Conservation (phyloP, 768 basidiomycete genomes). For the Lentinula guzmanii region DNA sequence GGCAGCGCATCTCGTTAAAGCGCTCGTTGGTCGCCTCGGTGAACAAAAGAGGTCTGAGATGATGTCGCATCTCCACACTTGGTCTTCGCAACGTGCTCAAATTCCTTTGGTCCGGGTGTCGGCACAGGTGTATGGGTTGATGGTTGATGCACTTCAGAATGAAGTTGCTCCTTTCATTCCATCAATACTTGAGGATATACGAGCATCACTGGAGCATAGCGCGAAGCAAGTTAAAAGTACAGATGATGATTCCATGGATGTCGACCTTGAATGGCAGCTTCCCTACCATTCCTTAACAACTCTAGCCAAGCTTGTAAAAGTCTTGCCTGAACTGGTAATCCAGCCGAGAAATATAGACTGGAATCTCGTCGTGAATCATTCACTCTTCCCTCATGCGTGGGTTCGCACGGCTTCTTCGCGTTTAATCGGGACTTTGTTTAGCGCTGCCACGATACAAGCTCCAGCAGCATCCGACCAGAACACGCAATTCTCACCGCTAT, state of each 20-base stretch:
- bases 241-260: conserved; percentile 37
- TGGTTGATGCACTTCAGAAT: conserved; percentile 60
- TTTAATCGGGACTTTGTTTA: conserved; percentile 67
- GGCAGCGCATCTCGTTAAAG: conserved; percentile 79
- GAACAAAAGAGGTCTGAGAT: conserved; percentile 49
- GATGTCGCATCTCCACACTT: conserved; percentile 69
- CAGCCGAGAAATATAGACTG: conserved; percentile 51
- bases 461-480: conserved; percentile 17
- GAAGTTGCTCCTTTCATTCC: conserved; percentile 39
- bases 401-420: conserved; percentile 79
- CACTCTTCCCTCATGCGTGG: conserved; percentile 93
- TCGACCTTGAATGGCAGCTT: conserved; percentile 71
- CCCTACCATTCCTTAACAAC: conserved; percentile 76
- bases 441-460: conserved; percentile 37
- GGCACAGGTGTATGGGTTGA: conserved; percentile 75
- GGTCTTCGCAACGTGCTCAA: conserved; percentile 64
- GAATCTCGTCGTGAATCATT: conserved; percentile 54
- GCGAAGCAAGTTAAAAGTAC: conserved; percentile 30
- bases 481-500: conserved; percentile 36
- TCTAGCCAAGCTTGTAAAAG: conserved; percentile 54
- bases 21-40: conserved; percentile 64
- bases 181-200: conserved; percentile 52
- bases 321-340: conserved; percentile 44
- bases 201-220: conserved; percentile 39
- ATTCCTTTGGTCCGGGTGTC: conserved; percentile 65